Conservation (phyloP, 1,284 basidiomycete genomes). For the Trichosporon sp. region DNA sequence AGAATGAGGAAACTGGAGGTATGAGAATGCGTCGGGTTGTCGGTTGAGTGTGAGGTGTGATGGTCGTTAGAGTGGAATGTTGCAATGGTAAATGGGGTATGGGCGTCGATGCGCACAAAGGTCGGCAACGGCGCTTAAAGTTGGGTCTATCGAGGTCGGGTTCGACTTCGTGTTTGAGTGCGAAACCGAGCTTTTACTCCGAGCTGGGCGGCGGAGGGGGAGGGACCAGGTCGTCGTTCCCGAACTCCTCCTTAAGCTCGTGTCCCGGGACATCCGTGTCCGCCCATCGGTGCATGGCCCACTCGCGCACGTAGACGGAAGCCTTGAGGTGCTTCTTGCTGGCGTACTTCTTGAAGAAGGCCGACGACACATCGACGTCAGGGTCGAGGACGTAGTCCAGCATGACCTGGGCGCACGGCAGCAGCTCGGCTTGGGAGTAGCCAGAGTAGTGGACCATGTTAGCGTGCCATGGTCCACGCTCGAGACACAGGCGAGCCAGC, state of each 20-base stretch:
- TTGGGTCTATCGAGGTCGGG: neutral
- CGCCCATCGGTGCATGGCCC: conserved; percentile 48
- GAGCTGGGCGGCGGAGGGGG: conserved; percentile 5
- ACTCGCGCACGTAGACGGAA: conserved; percentile 52
- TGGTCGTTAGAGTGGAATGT: neutral
- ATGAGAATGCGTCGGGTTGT: neutral
- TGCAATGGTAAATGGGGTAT: neutral
- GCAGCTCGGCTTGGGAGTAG: conserved; percentile 75
- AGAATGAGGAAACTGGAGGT: neutral
- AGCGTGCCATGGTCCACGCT: conserved; percentile 81
- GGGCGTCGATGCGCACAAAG: neutral
- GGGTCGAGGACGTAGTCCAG: conserved; percentile 82
- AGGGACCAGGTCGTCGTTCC: conserved; percentile 10
- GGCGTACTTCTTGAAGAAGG: conserved; percentile 60
- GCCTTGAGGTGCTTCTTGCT: conserved; percentile 85
- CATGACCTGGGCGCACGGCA: conserved; percentile 89
- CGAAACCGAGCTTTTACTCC: neutral
- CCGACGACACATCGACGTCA: conserved; percentile 58
- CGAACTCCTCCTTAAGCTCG: conserved; percentile 26
- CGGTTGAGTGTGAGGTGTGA: neutral
- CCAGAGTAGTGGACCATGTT: conserved; percentile 89
- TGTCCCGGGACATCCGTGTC: conserved; percentile 23
- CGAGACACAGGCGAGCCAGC: conserved; percentile 81
- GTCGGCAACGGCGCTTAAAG: neutral
- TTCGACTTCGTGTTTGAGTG: neutral